Evolutionary conservation across 768 basidiomycete species (phyloP), one percentile per base, ranked within the genome.

Genomic region (Stropharia rugosoannulata): DNA sequence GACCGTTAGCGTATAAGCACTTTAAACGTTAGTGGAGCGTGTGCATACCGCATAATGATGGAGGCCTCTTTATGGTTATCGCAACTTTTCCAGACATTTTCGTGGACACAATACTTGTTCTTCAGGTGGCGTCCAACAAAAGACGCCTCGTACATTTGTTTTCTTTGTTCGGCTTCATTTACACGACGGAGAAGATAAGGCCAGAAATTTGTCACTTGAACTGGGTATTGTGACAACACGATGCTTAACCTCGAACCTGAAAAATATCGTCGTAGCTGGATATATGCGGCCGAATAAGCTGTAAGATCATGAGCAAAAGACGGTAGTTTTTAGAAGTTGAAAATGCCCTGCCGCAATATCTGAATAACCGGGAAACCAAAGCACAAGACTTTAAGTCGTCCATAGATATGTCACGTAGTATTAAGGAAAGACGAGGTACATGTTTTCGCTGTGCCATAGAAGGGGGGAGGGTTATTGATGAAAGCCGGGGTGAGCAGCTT

Each of bases 221-320:
- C 68, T 13, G 79, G 67, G 60, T 80, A 70, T 10, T 66, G 64
- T 43, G 68, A 55, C 46, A 81, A 57, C 6, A 83, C 49, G 0
- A 58, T 36, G 15, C 71, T 68, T 41, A 84, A 69, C 43, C 87
- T 80, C 22, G 57, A 60, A 7, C 89, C 89, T 19, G 73, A 42
- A 62, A 80, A 89, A 13, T 73, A 54, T 19, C 68, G 72, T 13
- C 49, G 58, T 8, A 91, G 74, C 36, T 79, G 77, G 50, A 76
- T 68, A 11, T 65, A 62, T 0, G 89, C 87, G 10, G 87, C 84
- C 4, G 87, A 73, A 68, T 86, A 86, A 5, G 82, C 89, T 91
- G 16, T 46, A 19, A 50, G 47, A 16, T 22, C 38, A 25, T 51
- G 48, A 50, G 13, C 10, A 11, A 29, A 40, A 54, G 16, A 50